phyloP scores from a whole-genome alignment of 805 yeast genomes.

The Kodamaea jinghongensis region DNA sequence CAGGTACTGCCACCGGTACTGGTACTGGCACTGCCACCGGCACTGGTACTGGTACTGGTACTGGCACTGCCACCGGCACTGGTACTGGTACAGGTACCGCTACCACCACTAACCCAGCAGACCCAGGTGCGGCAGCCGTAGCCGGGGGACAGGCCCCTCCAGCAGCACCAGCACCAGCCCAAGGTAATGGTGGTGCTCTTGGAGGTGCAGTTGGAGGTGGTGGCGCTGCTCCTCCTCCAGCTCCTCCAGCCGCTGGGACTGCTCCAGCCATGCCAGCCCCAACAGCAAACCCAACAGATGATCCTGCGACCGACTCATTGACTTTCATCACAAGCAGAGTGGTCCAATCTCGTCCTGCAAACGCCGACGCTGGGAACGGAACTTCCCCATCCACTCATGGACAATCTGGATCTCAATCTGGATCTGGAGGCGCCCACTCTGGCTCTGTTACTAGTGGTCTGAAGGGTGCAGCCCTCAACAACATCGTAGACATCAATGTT shows the following conservation, averaged over 20 bases:
- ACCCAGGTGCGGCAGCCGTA: conserved; percentile 11
- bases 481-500: neutral
- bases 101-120: conserved; percentile 14
- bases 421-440: neutral
- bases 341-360: conserved; percentile 18
- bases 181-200: conserved; percentile 4
- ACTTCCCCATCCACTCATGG: conserved; percentile 7
- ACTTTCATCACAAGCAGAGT: conserved; percentile 34
- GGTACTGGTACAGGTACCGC: conserved; percentile 13
- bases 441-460: no score
- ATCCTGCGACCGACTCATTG: conserved; percentile 22
- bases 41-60: conserved; percentile 12
- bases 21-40: conserved; percentile 14
- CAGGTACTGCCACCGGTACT: conserved; percentile 12
- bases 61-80: conserved; percentile 15
- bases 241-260: conserved; percentile 13
- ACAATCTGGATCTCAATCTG: conserved; percentile 1
- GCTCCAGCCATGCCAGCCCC: conserved; percentile 16
- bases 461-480: neutral
- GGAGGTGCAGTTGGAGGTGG: conserved; percentile 6
- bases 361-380: conserved; percentile 7
- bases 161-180: neutral
- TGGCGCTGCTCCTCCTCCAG: conserved; percentile 9
- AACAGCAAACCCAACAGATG: conserved; percentile 16
- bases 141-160: conserved; percentile 10